Conservation (phyloP, 1,284 basidiomycete genomes). For the Jaminaea rosea region DNA sequence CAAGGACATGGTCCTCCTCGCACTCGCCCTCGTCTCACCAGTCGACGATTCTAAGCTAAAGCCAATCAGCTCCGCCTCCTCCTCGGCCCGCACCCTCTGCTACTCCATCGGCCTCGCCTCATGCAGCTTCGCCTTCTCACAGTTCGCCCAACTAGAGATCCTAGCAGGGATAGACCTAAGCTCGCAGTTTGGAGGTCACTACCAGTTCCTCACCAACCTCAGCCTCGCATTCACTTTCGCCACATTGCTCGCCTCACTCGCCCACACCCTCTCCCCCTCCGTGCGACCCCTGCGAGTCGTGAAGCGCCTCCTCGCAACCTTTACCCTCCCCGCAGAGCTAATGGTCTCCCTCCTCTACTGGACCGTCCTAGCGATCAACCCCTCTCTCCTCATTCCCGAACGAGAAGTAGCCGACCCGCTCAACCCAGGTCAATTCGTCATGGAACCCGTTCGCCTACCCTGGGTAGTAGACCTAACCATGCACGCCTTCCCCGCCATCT, state of each 20-base stretch:
- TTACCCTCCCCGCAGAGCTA: slow-evolving; percentile 21
- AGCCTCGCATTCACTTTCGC: background rate
- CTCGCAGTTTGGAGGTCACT: slow-evolving; percentile 4
- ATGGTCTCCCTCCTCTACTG: slow-evolving; percentile 32
- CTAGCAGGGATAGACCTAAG: slow-evolving; percentile 1
- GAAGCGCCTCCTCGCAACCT: slow-evolving; percentile 11
- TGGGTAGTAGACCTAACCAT: slow-evolving; percentile 22
- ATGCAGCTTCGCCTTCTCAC: background rate
- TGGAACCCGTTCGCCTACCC: slow-evolving; percentile 17
- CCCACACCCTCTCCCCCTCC: background rate
- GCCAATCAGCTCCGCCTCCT: background rate
- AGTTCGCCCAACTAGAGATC: background rate
- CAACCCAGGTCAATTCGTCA: slow-evolving; percentile 24
- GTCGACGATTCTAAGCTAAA: background rate
- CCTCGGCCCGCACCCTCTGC: background rate
- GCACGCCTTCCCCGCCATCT: slow-evolving; percentile 30
- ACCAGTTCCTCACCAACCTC: slow-evolving; percentile 8
- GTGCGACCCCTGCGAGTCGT: background rate
- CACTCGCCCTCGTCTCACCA: background rate
- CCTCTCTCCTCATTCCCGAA: slow-evolving; percentile 22
- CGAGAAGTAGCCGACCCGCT: slow-evolving; percentile 16
- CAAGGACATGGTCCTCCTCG: background rate
- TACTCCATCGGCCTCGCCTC: background rate
- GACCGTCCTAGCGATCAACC: slow-evolving; percentile 18
- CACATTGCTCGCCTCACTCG: background rate